Percentiles rank a stretch among this genome's conserved stretches.
These are phyloP conservation scores for Trichosporon sp. DNA, from an alignment of 1,284 basidiomycete genomes.

Conservation along the genomic window DNA sequence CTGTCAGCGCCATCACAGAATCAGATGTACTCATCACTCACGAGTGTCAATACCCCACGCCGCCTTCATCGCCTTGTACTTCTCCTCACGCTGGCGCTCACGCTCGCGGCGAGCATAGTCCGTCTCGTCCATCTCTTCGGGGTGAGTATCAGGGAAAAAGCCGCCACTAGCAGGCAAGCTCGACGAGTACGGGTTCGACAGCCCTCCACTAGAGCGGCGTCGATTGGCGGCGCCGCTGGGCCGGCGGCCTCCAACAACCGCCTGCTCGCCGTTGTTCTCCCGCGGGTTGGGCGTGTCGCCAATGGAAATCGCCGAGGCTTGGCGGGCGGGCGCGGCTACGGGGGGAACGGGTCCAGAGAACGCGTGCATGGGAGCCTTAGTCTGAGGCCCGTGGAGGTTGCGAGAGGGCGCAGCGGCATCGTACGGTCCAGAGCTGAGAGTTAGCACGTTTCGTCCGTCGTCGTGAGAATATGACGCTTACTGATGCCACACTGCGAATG, in stretches of 20 bases:
- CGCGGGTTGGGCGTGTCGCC: not conserved
- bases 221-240: not conserved
- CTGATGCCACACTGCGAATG: conserved; percentile 46
- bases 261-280: not conserved
- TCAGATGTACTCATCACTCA: conserved; percentile 21
- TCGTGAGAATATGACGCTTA: conserved; percentile 16
- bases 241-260: not conserved
- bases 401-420: conserved; percentile 48
- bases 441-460: conserved; percentile 5
- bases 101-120: conserved; percentile 31
- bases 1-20: conserved; percentile 12
- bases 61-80: conserved; percentile 44
- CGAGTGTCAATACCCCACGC: conserved; percentile 48
- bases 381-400: conserved; percentile 35
- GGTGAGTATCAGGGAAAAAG: conserved; percentile 35
- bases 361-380: conserved; percentile 45
- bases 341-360: conserved; percentile 23
- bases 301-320: not conserved
- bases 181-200: conserved; percentile 46
- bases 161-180: conserved; percentile 43
- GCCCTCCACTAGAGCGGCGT: conserved; percentile 34
- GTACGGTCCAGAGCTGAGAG: conserved; percentile 42
- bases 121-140: conserved; percentile 29
- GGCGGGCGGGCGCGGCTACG: not conserved
- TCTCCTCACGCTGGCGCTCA: conserved; percentile 41